Conservation (phyloP, 1,284 basidiomycete species). For the Phellinidium pouzarii region DNA sequence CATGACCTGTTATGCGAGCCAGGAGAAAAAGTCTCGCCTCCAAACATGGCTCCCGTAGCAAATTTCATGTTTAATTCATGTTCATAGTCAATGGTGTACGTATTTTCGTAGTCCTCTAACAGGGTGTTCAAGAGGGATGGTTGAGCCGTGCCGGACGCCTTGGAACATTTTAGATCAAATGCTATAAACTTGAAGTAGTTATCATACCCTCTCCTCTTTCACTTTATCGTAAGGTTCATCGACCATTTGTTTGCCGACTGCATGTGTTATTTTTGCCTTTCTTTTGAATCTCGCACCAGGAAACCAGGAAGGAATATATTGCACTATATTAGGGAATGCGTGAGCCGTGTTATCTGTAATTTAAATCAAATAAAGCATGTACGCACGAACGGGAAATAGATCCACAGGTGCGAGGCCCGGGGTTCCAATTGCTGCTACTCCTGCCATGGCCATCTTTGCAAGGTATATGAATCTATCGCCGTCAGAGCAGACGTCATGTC, state of each 20-base stretch:
- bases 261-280: constrained; percentile 21
- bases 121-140: neutral
- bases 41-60: neutral
- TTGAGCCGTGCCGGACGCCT: neutral
- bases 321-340: constrained; percentile 4
- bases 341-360: neutral
- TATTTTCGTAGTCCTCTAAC: constrained; percentile 2
- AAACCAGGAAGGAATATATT: constrained; percentile 9
- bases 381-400: constrained; percentile 4
- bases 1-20: neutral
- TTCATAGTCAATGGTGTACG: neutral
- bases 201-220: constrained; percentile 23
- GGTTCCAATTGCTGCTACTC: neutral
- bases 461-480: neutral
- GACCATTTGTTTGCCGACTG: constrained; percentile 20
- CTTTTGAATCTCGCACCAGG: constrained; percentile 27
- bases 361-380: neutral
- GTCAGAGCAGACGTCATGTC: constrained; percentile 26
- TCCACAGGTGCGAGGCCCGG: constrained; percentile 7
- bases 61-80: constrained; percentile 5
- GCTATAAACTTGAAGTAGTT: neutral
- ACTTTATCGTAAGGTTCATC: constrained; percentile 25
- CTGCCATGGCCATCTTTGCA: neutral
- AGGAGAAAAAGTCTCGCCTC: neutral
- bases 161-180: neutral